Base-by-base conservation (phyloP, 1,284 basidiomycete genomes). In the Pseudozyma sp. region DNA sequence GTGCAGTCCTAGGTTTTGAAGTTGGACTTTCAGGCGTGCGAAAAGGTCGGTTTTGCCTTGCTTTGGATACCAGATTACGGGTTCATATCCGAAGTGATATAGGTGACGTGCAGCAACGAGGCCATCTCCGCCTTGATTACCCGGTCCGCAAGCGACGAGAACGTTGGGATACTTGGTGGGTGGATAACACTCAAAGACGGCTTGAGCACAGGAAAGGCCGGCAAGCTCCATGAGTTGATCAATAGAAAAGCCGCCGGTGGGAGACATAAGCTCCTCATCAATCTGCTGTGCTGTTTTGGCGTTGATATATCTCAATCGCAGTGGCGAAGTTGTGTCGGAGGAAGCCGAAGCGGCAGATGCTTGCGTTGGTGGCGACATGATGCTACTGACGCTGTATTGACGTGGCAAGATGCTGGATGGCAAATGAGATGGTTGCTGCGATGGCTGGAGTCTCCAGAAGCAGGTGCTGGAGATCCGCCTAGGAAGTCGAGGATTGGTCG, bases 81-180 rank as follows among this genome's bases (percentile, higher is more conserved):
- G 78, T 8, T 70, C 59, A 59, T 84, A 85, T 2, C 83, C 83
- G 59, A 79, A 85, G 48, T 82, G 80, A 38, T 72, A 71, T 5
- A 99, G 89, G 86, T 99, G 97, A 34, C 96, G 88, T 38, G 97
- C 96, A 14, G 97, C 97, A 3, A 98, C 96, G 0, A 99, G 88
- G 2, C 97, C 97, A 86, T 99, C 97, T 5, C 96, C 97, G 12
- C 97, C 95, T 88, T 89, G 78, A 18, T 71, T 80, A 34, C 97
- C 97, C 0, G 97, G 95, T 9, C 97, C 97, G 82, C 95, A 97
- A 77, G 93, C 95, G 1, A 99, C 93, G 34, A 99, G 88, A 5
- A 98, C 93, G 8, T 89, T 89, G 25, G 88, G 88, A 83, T 92
- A 89, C 54, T 87, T 89, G 1, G 89, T 87, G 35, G 88, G 89